Conservation (phyloP, 345 rosid genomes). For the Leavenworthia alabamica region DNA sequence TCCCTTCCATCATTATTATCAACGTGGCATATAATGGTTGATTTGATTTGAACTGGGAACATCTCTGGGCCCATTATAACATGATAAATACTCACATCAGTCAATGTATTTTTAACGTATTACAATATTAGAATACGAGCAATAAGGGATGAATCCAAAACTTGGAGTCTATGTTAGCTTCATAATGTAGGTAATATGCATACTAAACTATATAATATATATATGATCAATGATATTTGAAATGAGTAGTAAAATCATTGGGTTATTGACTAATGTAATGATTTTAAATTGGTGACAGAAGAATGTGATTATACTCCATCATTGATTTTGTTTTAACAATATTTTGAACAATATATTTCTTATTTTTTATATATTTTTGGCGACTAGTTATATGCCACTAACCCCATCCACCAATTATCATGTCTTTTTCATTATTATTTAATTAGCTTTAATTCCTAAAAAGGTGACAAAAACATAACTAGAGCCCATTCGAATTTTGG, state of each 20-base stretch:
- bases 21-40: not conserved
- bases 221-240: not conserved
- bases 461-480: not conserved
- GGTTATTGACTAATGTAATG: not conserved
- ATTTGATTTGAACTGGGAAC: not conserved
- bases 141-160: not conserved
- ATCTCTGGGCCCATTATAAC: not conserved
- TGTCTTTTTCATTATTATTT: constrained; percentile 14
- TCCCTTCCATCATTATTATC: not conserved
- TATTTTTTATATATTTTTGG: constrained; percentile 6
- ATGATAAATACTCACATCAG: not conserved
- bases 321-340: not conserved
- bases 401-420: constrained; percentile 32
- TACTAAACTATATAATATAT: not conserved
- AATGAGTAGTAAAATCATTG: not conserved
- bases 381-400: constrained; percentile 17
- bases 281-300: not conserved
- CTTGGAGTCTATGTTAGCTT: not conserved
- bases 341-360: constrained; percentile 11
- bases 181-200: not conserved
- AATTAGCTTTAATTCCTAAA: constrained; percentile 2
- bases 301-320: not conserved
- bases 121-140: not conserved
- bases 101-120: not conserved
- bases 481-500: not conserved